phyloP scores from a whole-genome alignment of 129 eudicot genomes.

The Logfia minima region DNA sequence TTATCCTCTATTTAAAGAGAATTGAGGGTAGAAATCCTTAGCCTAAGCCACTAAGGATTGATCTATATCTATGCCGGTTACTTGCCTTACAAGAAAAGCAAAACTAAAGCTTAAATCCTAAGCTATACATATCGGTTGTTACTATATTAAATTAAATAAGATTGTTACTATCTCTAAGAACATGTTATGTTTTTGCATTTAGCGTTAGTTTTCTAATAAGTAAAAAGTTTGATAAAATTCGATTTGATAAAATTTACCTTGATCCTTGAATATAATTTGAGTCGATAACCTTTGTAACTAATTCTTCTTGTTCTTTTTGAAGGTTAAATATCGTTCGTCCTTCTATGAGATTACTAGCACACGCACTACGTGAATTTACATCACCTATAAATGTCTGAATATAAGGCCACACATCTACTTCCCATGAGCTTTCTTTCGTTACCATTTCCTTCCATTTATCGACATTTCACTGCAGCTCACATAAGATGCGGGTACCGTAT shows the following conservation, averaged over 20 bases:
- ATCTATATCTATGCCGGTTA: too few relatives aligned
- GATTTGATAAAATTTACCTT: slow-evolving; percentile 3
- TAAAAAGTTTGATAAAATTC: too few relatives aligned
- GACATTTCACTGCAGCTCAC: slow-evolving; percentile 23
- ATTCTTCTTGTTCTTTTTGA: slow-evolving; percentile 23
- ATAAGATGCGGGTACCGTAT: slow-evolving; percentile 28
- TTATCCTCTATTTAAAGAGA: too few relatives aligned
- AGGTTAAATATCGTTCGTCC: slow-evolving; percentile 30
- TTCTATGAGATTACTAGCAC: slow-evolving; percentile 26
- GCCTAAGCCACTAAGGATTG: too few relatives aligned
- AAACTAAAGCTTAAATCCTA: too few relatives aligned
- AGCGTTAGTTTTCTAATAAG: too few relatives aligned
- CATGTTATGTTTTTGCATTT: too few relatives aligned
- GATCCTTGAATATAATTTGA: slow-evolving; percentile 37
- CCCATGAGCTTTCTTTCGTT: slow-evolving; percentile 2
- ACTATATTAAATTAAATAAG: too few relatives aligned
- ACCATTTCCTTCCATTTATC: slow-evolving; percentile 16
- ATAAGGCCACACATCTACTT: slow-evolving; percentile 31
- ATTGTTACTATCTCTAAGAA: too few relatives aligned
- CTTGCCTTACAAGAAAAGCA: too few relatives aligned
- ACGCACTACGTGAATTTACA: slow-evolving; percentile 30
- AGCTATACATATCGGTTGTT: too few relatives aligned
- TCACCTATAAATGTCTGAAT: slow-evolving; percentile 10
- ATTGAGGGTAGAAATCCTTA: too few relatives aligned
- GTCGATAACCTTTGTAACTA: neutral